Percentiles rank a stretch among this genome's conserved stretches.
phyloP scores from a whole-genome alignment of 768 basidiomycete genomes.

The Boletales sp. region DNA sequence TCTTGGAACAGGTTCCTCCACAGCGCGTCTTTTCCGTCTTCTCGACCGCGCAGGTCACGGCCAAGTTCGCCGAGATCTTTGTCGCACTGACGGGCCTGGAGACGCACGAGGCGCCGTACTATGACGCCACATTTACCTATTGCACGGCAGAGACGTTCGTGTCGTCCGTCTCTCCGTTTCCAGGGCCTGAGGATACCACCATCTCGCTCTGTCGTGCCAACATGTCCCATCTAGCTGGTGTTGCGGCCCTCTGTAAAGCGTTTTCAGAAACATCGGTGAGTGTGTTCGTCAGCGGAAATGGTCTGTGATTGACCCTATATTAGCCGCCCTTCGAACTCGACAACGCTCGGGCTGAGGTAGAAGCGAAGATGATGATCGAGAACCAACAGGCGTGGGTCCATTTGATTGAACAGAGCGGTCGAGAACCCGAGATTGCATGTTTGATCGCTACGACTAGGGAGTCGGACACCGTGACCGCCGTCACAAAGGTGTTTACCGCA shows the following conservation, averaged over 20 bases:
- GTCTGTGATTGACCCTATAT: not conserved
- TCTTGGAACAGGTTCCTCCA: constrained; percentile 11
- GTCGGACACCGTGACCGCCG: constrained; percentile 49
- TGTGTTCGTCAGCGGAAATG: not conserved
- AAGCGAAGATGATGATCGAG: constrained; percentile 49
- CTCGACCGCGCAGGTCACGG: constrained; percentile 45
- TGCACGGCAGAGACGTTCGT: constrained; percentile 45
- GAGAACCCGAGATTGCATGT: constrained; percentile 47
- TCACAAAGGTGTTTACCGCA: constrained; percentile 69
- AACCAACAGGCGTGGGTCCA: constrained; percentile 59
- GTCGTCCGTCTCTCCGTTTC: not conserved
- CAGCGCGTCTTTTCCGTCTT: constrained; percentile 56
- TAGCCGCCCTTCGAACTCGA: constrained; percentile 58
- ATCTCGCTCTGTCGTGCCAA: constrained; percentile 34
- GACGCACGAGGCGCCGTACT: constrained; percentile 44
- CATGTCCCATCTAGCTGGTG: constrained; percentile 24
- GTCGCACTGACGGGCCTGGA: constrained; percentile 36
- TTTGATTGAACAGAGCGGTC: constrained; percentile 28
- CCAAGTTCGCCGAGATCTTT: constrained; percentile 43
- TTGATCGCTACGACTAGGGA: constrained; percentile 69
- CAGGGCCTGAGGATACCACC: constrained; percentile 4
- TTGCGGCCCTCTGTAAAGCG: constrained; percentile 46
- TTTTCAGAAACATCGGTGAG: constrained; percentile 64
- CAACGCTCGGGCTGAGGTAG: constrained; percentile 37
- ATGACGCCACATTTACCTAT: constrained; percentile 55